Evolutionary conservation across 345 rosid genomes (phyloP), one percentile per base, ranked within the genome.

Genomic region (Melaleuca alternifolia): DNA sequence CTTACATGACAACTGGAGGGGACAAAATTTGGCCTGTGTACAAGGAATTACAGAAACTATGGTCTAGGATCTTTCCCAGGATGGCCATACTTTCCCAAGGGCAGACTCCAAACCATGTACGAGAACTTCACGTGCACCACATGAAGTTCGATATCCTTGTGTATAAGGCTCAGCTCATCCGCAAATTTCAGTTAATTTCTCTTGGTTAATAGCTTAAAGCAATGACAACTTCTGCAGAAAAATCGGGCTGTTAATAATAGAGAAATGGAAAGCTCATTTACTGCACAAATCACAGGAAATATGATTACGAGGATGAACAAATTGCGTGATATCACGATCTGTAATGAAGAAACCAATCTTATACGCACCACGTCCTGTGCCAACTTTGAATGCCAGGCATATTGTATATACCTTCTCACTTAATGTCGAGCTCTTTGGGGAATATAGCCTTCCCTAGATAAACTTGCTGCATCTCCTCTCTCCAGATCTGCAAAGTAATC

Each of bases 381-480:
- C 54, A 26, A 71, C 50, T 30, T 46, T 83, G 52, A 48, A 52
- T 37, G 85, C 61, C 10, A 44, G 81, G 5, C 48, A 5, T 71
- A 37, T 6, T 9, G 18, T 13, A 18, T 37, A 53, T 51, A 26
- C 28, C 50, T 83, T 53, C 61, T 91, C 89, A 96, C 87, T 93
- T 89, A 87, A 87, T 87, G 50, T 95, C 95, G 85, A 96, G 89
- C 81, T 90, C 98, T 18, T 89, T 87, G 8, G 96, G 93, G 86
- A 92, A 87, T 53, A 82, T 23, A 12, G 96, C 95, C 84, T 92
- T 91, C 89, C 95, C 94, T 18, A 91, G 89, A 90, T 96, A 98
- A 87, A 98, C 98, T 85, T 89, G 95, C 62, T 88, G 96, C 98
- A 98, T 91, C 93, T 98, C 99, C 85, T 95, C 98, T 87, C 93